Evolutionary conservation across 805 yeast species (phyloP), one percentile per base, ranked within the genome.

Genomic region (Ogataea polymorpha): DNA sequence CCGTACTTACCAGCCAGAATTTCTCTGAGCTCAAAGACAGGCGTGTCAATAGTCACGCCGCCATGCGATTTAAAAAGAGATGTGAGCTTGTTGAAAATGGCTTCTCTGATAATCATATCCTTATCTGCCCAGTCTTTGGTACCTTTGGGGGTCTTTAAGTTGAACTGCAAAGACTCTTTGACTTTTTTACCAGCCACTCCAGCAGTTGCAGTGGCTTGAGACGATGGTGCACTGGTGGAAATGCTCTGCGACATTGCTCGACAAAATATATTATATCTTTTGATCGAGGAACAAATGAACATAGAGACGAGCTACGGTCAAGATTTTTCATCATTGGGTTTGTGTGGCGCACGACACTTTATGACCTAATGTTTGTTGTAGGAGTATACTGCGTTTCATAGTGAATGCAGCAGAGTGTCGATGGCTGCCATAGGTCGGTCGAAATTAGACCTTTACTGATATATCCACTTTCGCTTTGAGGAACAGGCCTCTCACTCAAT

Each of bases 41-140:
- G 99, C 2, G 99, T 93, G 63, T 93, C 99, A 50, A 93, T 88
- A 30, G 99, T 91, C 24, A 89, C 96, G 66, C 95, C 99, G 48
- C 99, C 99, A 65, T 93, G 99, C 55, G 89, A 83, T 65, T 89
- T 85, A 76, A 93, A 93, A 37, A 93, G 66, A 2, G 68, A 56
- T 12, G 90, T 77, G 46, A 93, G 67, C 8, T 88, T 76, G 38
- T 72, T 68, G 64, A 93, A 93, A 46, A 93, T 77, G 28, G 86
- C 93, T 55, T 86, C 91, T 65, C 99, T 80, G 52, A 93, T 79
- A 28, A 89, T 85, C 98, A 93, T 93, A 63, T 93, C 99, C 62
- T 85, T 84, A 56, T 93, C 99, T 49, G 96, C 87, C 99, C 99
- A 93, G 65, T 93, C 99, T 65, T 89, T 90, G 53, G 98, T 80